Conservation (phyloP, 345 rosid genomes). For the Erodium maritimum region DNA sequence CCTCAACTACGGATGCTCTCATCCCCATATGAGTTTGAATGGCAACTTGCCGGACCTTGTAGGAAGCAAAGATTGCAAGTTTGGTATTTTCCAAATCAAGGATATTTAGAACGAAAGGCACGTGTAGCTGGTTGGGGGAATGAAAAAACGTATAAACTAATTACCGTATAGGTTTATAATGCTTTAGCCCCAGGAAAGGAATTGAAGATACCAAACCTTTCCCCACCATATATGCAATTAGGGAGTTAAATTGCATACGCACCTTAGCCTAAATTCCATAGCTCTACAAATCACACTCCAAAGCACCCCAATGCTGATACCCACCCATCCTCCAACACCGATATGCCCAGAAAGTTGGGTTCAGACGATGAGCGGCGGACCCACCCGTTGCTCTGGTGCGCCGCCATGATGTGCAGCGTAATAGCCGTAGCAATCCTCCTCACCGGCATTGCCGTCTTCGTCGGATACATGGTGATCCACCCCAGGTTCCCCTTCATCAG, state of each 20-base stretch:
- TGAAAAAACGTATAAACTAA: not conserved
- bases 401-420: conserved; percentile 59
- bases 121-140: not conserved
- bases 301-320: too few relatives aligned
- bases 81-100: conserved; percentile 21
- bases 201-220: conserved; percentile 37
- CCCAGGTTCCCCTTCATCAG: conserved; percentile 66
- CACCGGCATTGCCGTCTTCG: conserved; percentile 46
- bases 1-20: too few relatives aligned
- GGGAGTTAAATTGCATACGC: not conserved
- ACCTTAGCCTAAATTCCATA: not conserved
- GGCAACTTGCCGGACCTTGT: too few relatives aligned
- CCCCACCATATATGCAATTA: conserved; percentile 29
- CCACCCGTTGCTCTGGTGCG: conserved; percentile 52
- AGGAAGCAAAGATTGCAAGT: too few relatives aligned
- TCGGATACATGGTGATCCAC: conserved; percentile 60
- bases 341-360: not conserved
- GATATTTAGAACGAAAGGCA: not conserved
- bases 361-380: conserved; percentile 22
- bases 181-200: conserved; percentile 59
- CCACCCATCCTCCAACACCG: too few relatives aligned
- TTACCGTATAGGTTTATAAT: too few relatives aligned
- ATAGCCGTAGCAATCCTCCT: conserved; percentile 45
- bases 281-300: too few relatives aligned
- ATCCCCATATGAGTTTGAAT: too few relatives aligned